Conservation (phyloP, 192 early-diverging fungal genomes). For the Coemansia sp. region DNA sequence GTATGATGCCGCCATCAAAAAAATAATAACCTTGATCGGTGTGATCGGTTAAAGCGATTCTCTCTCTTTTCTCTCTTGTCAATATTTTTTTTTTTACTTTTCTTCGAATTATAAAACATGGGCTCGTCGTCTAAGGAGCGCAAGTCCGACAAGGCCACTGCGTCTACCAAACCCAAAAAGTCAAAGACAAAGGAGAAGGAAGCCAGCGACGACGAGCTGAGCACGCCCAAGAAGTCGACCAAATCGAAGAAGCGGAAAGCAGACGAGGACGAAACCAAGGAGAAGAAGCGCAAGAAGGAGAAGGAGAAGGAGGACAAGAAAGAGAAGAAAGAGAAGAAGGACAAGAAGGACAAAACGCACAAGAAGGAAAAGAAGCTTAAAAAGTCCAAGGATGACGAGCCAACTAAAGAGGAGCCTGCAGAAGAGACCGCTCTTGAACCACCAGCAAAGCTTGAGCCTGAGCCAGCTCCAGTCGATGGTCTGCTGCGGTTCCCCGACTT, state of each 20-base stretch:
- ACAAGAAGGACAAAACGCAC: background rate
- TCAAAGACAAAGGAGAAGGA: constrained; percentile 6
- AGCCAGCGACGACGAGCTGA: background rate
- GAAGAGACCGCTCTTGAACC: constrained; percentile 15
- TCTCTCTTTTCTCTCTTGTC: background rate
- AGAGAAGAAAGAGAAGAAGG: background rate
- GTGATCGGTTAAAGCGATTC: background rate
- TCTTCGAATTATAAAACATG: constrained; percentile 2
- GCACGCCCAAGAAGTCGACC: constrained; percentile 18
- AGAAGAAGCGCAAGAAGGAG: constrained; percentile 27
- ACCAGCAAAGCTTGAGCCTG: constrained; percentile 12
- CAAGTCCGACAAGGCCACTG: background rate
- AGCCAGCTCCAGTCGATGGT: constrained; percentile 24
- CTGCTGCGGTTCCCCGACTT: constrained; percentile 57
- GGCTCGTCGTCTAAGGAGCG: constrained; percentile 18
- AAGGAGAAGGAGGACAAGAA: constrained; percentile 32
- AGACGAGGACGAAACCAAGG: constrained; percentile 26
- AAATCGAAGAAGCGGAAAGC: constrained; percentile 22
- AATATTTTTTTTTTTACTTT: background rate
- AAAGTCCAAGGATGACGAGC: constrained; percentile 1
- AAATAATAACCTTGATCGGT: background rate
- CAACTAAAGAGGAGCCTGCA: background rate
- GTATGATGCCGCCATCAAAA: constrained; percentile 27
- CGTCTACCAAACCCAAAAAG: constrained; percentile 17
- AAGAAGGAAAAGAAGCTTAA: constrained; percentile 10